A percentile compares a stretch with the other conserved stretches of the same genome.
phyloP scores from a whole-genome alignment of 768 basidiomycete species.

The Clavaria fumosa region DNA sequence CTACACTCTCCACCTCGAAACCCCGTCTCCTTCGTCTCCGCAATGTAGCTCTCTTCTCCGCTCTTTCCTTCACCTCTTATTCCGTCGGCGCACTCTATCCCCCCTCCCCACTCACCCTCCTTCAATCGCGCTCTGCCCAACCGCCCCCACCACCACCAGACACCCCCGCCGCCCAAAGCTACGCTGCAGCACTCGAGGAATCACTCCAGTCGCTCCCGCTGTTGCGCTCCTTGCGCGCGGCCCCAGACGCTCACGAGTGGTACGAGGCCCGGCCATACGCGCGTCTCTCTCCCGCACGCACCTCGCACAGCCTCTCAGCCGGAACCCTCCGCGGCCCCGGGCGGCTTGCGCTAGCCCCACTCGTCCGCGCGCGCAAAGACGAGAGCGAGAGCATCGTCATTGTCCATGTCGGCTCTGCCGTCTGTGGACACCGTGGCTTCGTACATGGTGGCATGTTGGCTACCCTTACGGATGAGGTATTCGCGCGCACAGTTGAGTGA shows the following conservation, averaged over 20 bases:
- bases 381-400: slow-evolving; percentile 59
- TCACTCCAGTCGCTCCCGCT: slow-evolving; percentile 49
- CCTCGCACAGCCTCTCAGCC: slow-evolving; percentile 72
- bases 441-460: slow-evolving; percentile 87
- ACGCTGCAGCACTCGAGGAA: slow-evolving; percentile 47
- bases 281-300: slow-evolving; percentile 50
- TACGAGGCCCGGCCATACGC: slow-evolving; percentile 68
- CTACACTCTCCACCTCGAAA: too few relatives aligned
- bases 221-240: slow-evolving; percentile 32
- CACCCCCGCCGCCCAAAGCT: slow-evolving; percentile 40
- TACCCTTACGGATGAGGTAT: slow-evolving; percentile 74
- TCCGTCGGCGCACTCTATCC: slow-evolving; percentile 58
- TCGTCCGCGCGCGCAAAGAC: slow-evolving; percentile 61
- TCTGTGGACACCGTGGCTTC: slow-evolving; percentile 93
- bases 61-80: slow-evolving; percentile 26
- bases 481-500: slow-evolving; percentile 53
- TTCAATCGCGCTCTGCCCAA: slow-evolving; percentile 68
- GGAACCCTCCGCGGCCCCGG: slow-evolving; percentile 82
- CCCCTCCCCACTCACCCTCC: slow-evolving; percentile 43
- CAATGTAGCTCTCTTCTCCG: slow-evolving; percentile 13
- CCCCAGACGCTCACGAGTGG: slow-evolving; percentile 42
- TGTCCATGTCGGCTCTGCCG: slow-evolving; percentile 67
- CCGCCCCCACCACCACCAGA: slow-evolving; percentile 40
- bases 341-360: slow-evolving; percentile 63
- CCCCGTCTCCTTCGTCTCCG: too few relatives aligned